Evolutionary conservation across 805 yeast genomes (phyloP).

Genomic region (Cyberlindnera mrakii): DNA sequence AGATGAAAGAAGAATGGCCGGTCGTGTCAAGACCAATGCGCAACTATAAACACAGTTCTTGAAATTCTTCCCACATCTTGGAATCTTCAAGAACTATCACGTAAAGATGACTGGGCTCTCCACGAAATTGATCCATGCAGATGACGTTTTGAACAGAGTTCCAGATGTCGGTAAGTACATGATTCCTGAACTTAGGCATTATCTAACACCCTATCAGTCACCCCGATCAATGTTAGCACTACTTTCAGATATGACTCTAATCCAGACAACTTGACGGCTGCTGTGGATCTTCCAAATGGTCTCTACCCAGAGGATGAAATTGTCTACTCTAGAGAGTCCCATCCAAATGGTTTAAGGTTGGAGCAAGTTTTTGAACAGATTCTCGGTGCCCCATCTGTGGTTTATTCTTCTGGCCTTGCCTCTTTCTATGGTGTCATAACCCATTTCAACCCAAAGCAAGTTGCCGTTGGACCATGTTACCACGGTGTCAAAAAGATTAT

Average conservation of each 20-base stretch:
- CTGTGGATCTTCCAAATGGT: slow-evolving; percentile 31
- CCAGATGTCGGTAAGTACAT: slow-evolving; percentile 41
- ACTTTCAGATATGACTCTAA: slow-evolving; percentile 64
- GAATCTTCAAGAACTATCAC: no score
- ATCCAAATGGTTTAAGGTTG: slow-evolving; percentile 63
- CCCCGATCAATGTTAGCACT: slow-evolving; percentile 79
- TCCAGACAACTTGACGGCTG: slow-evolving; percentile 48
- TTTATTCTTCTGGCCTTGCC: slow-evolving; percentile 73
- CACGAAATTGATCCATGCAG: slow-evolving; percentile 66
- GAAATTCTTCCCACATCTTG: no score
- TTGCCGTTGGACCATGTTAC: slow-evolving; percentile 76
- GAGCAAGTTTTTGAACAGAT: slow-evolving; percentile 60
- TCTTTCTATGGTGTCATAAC: slow-evolving; percentile 76
- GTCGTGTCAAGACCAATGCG: no score
- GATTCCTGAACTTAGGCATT: not conserved
- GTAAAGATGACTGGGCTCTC: slow-evolving; percentile 33
- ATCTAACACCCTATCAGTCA: slow-evolving; percentile 34
- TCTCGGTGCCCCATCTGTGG: slow-evolving; percentile 58
- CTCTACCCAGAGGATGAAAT: slow-evolving; percentile 29
- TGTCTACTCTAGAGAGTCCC: slow-evolving; percentile 68
- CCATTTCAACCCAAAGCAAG: slow-evolving; percentile 61
- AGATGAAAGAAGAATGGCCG: no score
- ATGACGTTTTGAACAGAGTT: slow-evolving; percentile 50
- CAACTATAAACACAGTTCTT: no score
- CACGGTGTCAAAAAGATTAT: slow-evolving; percentile 80